Evolutionary conservation across 768 basidiomycete genomes (phyloP).

Genomic region (Hygrophorus pudorinus): DNA sequence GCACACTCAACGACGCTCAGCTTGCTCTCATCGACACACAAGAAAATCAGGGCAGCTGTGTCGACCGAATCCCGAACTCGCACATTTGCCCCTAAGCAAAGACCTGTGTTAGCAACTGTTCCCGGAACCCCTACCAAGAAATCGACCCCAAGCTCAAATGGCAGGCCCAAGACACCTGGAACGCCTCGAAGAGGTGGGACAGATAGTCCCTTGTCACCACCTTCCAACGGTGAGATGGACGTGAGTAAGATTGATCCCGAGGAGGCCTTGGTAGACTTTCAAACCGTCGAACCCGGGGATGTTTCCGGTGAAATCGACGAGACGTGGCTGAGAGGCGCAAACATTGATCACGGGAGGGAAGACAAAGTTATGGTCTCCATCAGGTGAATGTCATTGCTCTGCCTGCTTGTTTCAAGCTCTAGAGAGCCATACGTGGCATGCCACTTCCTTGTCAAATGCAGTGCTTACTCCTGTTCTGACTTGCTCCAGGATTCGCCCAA

Average conservation of each 20-base stretch:
- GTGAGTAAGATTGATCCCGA: slow-evolving; percentile 66
- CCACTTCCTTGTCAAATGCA: slow-evolving; percentile 1
- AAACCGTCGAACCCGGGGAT: slow-evolving; percentile 60
- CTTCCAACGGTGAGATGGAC: slow-evolving; percentile 59
- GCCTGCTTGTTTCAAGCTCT: neutral
- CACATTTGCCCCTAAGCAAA: slow-evolving; percentile 8
- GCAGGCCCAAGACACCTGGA: slow-evolving; percentile 43
- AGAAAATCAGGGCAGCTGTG: slow-evolving; percentile 53
- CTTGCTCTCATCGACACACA: slow-evolving; percentile 33
- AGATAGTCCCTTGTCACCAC: slow-evolving; percentile 39
- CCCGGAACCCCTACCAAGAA: slow-evolving; percentile 45
- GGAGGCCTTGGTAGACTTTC: slow-evolving; percentile 65
- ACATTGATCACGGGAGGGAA: slow-evolving; percentile 51
- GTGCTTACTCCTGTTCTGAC: slow-evolving; percentile 4
- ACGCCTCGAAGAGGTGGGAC: slow-evolving; percentile 36
- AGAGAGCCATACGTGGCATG: neutral
- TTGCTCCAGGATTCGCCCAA: slow-evolving; percentile 50
- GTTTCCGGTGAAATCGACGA: slow-evolving; percentile 63
- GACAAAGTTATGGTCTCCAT: slow-evolving; percentile 86
- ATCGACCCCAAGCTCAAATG: slow-evolving; percentile 17
- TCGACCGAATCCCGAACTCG: slow-evolving; percentile 29
- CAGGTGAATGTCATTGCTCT: slow-evolving; percentile 34
- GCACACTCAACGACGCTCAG: slow-evolving; percentile 27
- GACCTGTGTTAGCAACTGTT: slow-evolving; percentile 27
- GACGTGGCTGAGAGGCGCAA: slow-evolving; percentile 31